These are phyloP conservation scores for Colletotrichum sp. DNA, from an alignment of 2,329 filamentous ascomycete species.

Conservation along the genomic window DNA sequence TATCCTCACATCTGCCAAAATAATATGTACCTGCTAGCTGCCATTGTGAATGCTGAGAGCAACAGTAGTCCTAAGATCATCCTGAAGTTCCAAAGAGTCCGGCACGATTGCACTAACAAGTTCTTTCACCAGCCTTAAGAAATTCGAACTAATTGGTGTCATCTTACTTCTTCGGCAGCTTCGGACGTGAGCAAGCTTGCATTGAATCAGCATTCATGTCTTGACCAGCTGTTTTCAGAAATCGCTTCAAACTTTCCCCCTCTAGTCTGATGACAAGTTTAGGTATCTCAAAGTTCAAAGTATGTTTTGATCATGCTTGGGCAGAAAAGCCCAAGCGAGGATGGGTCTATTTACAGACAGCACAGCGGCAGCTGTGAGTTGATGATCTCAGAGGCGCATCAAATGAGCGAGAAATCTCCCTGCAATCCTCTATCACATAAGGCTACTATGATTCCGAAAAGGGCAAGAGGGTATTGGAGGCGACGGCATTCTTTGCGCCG, in stretches of 20 bases:
- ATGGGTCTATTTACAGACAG: not conserved
- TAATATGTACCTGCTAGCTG: not conserved
- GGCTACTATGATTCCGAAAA: not conserved
- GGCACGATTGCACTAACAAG: not conserved
- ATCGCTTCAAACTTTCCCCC: not conserved
- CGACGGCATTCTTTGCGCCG: not conserved
- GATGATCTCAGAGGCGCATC: not conserved
- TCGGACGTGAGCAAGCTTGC: not conserved
- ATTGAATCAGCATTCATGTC: not conserved
- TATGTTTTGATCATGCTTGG: not conserved
- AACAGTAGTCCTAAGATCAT: not conserved
- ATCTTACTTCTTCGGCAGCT: not conserved
- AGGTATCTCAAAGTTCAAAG: not conserved
- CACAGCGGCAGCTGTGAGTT: not conserved
- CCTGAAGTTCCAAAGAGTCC: not conserved
- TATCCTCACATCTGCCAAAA: not conserved
- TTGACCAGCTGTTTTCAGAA: not conserved
- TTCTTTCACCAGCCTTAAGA: not conserved
- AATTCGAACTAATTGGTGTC: not conserved
- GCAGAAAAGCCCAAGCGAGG: not conserved
- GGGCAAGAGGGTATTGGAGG: fast-evolving
- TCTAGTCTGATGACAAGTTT: not conserved
- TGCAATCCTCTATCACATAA: not conserved
- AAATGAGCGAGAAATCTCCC: not conserved
- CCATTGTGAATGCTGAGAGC: not conserved